Evolutionary conservation across 2,329 filamentous ascomycete genomes (phyloP).

Genomic region (Neonectria hederae): DNA sequence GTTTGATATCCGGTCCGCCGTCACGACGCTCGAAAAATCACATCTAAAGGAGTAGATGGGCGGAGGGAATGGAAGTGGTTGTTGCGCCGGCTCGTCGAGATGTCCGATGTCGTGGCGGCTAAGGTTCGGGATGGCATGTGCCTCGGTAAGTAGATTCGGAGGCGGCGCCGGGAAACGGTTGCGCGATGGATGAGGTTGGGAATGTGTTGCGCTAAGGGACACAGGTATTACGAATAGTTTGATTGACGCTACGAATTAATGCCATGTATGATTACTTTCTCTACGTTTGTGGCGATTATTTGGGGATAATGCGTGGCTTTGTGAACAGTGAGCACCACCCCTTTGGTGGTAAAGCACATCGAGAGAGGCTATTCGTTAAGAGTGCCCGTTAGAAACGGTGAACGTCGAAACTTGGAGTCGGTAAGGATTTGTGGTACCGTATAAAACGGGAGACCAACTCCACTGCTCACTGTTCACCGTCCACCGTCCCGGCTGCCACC

Average conservation of each 20-base stretch:
- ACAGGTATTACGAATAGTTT: neutral
- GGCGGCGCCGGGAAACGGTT: slow-evolving; percentile 36
- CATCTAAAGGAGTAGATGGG: neutral
- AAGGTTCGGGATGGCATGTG: slow-evolving; percentile 42
- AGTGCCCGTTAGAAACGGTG: neutral
- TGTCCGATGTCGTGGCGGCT: slow-evolving; percentile 32
- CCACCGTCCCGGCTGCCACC: neutral
- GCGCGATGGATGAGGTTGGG: slow-evolving; percentile 16
- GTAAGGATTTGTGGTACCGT: neutral
- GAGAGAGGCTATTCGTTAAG: neutral
- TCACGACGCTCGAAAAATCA: neutral
- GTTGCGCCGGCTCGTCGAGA: slow-evolving; percentile 14
- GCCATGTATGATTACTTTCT: neutral
- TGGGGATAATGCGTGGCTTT: neutral
- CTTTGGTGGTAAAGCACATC: neutral
- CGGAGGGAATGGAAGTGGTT: slow-evolving; percentile 1
- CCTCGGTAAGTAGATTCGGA: slow-evolving; percentile 39
- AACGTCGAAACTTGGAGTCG: neutral
- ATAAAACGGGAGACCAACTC: neutral
- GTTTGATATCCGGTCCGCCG: slow-evolving; percentile 7
- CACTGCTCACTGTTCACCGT: neutral
- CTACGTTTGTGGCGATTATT: neutral
- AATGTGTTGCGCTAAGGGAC: neutral
- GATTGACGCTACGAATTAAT: neutral
- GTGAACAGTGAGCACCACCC: neutral